These are phyloP conservation scores for Malus asiatica DNA, from an alignment of 306 rosid genomes.

Conservation along the genomic window DNA sequence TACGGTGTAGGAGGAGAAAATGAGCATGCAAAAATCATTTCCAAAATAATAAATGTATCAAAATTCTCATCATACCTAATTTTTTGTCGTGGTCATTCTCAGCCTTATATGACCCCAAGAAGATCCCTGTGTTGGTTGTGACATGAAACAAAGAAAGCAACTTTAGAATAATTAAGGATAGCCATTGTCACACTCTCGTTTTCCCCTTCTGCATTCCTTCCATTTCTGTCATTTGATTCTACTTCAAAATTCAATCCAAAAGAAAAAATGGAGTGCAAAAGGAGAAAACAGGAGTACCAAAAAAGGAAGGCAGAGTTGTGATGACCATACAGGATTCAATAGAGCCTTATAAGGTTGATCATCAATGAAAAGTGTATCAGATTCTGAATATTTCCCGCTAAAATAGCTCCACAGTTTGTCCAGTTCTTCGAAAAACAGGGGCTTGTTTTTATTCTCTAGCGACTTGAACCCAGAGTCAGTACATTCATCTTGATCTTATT, in stretches of 20 bases:
- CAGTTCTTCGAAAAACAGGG: constrained; percentile 3
- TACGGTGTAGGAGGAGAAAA: too few species aligned
- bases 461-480: too few species aligned
- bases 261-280: too few species aligned
- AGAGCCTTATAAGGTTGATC: not conserved
- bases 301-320: not conserved
- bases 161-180: too few species aligned
- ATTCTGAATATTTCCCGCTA: not conserved
- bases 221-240: too few species aligned
- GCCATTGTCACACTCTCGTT: too few species aligned
- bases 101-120: not conserved
- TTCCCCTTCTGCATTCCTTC: too few species aligned
- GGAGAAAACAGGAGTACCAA: too few species aligned
- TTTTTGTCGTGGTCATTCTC: not conserved
- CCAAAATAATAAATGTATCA: too few species aligned
- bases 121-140: constrained; percentile 14
- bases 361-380: not conserved
- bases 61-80: constrained; percentile 12
- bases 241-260: too few species aligned
- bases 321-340: not conserved
- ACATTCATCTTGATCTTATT: too few species aligned
- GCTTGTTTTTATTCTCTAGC: not conserved
- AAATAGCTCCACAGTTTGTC: not conserved
- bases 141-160: not conserved
- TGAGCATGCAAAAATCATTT: too few species aligned